Base-by-base conservation (phyloP, 306 rosid species). In the Crataegus laevigata region DNA sequence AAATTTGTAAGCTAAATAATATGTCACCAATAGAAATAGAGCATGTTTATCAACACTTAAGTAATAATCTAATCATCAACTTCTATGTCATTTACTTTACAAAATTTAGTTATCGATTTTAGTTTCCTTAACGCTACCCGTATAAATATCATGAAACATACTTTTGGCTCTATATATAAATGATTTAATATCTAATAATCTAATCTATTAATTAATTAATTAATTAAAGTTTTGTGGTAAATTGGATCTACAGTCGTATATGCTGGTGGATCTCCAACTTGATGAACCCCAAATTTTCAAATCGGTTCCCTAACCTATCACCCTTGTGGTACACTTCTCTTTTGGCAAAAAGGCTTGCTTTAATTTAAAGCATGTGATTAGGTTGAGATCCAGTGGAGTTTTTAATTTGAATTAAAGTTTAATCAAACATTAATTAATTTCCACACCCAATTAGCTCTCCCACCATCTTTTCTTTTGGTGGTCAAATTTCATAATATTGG, bases 341-440 rank as follows among this genome's bases (percentile, higher is more conserved):
- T 74, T 17, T 47, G 21, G 75, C 65, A 59, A 72, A 72, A 73
- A 82, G 52, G 24, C 25, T 89, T 82, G 91, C 96, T 91, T 89
- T 85, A 73, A 82, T 82, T 85, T 81, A 87, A 91, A 91, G 96
- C 85, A 73, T 62, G 80, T 22, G 75, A 29, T 47, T 47, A 76
- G 65, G 78, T 78, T 82, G 87, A 77, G 84, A 79, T 15, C 47
- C 54, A 69, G 76, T 30, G 21, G 75, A 73, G 69, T 78, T 47
- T 40, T 65, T 78, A 77, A 85, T 81, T 89, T 84, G 82, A 87
- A 83, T 82, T 76, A 91, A 87, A 84, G 85, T 47, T 63, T 75
- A 47, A 47, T 71, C 9, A 71, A 72, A 70, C 68, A 71, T 78
- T 75, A 15, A 47, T 47, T 17, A 17, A 47, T 15, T 47, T 58